These are phyloP conservation scores for Ceratocystis harringtonii DNA, from an alignment of 2,329 filamentous ascomycete species.

Conservation along the genomic window DNA sequence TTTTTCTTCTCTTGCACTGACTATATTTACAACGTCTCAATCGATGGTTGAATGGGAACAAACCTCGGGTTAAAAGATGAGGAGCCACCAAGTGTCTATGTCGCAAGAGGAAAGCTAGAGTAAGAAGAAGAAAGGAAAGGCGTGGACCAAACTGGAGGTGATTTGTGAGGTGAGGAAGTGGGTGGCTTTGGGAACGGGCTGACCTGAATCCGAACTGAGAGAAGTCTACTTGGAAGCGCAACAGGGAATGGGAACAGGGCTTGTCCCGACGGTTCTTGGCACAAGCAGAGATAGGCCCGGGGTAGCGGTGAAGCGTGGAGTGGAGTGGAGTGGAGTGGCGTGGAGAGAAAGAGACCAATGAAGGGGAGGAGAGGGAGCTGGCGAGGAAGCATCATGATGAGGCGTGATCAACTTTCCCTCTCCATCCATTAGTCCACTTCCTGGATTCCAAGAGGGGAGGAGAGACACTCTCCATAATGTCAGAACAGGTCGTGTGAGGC, in stretches of 20 bases:
- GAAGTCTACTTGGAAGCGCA: too few species aligned
- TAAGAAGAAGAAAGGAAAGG: not conserved
- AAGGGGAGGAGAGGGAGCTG: not conserved
- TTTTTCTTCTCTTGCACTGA: too few species aligned
- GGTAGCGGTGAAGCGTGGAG: not conserved
- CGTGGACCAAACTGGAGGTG: not conserved
- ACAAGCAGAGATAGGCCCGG: not conserved
- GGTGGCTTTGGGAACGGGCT: not conserved
- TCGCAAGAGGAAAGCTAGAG: not conserved
- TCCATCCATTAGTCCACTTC: not conserved
- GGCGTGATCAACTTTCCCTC: not conserved
- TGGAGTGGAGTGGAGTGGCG: too few species aligned
- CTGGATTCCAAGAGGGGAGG: not conserved
- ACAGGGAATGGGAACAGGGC: not conserved
- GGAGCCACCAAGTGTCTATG: not conserved
- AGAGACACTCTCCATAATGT: not conserved
- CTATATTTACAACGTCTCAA: too few species aligned
- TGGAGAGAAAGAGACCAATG: not conserved
- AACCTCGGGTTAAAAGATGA: not conserved
- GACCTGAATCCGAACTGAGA: too few species aligned
- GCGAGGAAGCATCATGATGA: not conserved
- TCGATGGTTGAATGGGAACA: too few species aligned
- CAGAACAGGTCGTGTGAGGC: not conserved
- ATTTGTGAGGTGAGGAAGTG: not conserved
- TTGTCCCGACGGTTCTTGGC: not conserved